Evolutionary conservation across 345 rosid genomes (phyloP), one percentile per base, ranked within the genome.

Genomic region (Citrus unshiu): DNA sequence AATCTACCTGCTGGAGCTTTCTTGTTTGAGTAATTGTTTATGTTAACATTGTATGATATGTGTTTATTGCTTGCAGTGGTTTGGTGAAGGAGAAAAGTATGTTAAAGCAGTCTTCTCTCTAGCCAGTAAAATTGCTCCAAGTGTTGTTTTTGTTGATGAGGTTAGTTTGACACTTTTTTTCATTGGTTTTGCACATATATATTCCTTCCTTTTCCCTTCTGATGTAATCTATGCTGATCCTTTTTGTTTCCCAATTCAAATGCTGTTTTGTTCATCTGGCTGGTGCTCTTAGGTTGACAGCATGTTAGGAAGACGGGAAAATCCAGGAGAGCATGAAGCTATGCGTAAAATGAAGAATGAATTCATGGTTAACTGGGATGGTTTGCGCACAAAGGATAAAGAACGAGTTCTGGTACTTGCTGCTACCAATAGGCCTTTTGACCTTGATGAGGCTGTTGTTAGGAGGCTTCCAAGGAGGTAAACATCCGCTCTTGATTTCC

Each of bases 311-410:
- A 93, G 99, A 82, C 93, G 98, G 64, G 99, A 97, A 85, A 97
- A 92, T 87, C 98, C 98, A 35, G 99, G 99, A 71, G 99, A 97
- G 83, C 98, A 97, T 63, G 99, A 97, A 85, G 98, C 99, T n/a
- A 97, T 97, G 98, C 94, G 99, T 37, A 97, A 97, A 88, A 97
- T 97, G 99, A 97, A 97, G 89, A 97, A 97, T 67, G 99, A 97
- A 78, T 97, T 97, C 73, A 96, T 96, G 98, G 93, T 96, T 59
- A 96, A 96, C 75, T 96, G 99, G 99, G 99, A 96, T 71, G 99
- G 99, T 72, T 85, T 96, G 30, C 92, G 98, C 51, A 96, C 98
- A 35, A 96, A 96, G 83, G 99, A 96, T 80, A 96, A 87, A 85
- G 99, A 96, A 83, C 88, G 99, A 7, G 98, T 96, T 7, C 84